Percentiles rank a stretch among this genome's conserved stretches.
phyloP scores from a whole-genome alignment of 1,284 basidiomycete genomes.

The Microbotryum violaceum region DNA sequence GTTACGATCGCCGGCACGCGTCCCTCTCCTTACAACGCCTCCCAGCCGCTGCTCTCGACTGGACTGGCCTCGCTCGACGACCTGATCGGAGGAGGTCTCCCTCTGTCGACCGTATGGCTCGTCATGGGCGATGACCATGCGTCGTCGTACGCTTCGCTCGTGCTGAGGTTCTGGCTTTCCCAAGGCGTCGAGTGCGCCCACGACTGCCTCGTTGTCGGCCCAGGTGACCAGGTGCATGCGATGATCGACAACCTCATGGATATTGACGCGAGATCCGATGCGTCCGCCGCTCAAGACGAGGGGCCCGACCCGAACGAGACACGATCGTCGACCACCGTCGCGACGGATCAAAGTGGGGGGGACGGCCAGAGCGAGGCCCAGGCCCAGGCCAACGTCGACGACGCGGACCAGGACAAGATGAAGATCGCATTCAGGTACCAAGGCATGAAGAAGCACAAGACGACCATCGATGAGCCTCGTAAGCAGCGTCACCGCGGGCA shows the following conservation, averaged over 20 bases:
- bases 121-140: conserved; percentile 73
- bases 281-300: conserved; percentile 32
- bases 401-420: conserved; percentile 50
- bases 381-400: conserved; percentile 50
- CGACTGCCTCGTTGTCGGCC: conserved; percentile 53
- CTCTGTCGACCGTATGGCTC: conserved; percentile 65
- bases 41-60: conserved; percentile 54
- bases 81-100: conserved; percentile 85
- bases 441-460: conserved; percentile 81
- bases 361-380: conserved; percentile 47
- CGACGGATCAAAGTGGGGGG: conserved; percentile 41
- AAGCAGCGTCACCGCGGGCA: conserved; percentile 1
- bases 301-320: too few relatives aligned
- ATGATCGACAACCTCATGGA: conserved; percentile 35
- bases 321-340: conserved; percentile 17
- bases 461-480: conserved; percentile 53
- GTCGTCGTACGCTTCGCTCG: conserved; percentile 74
- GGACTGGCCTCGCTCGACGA: conserved; percentile 95
- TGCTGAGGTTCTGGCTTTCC: conserved; percentile 79
- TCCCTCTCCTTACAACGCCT: conserved; percentile 29
- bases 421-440: conserved; percentile 97
- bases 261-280: conserved; percentile 14
- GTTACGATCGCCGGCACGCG: conserved; percentile 28
- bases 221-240: conserved; percentile 11
- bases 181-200: conserved; percentile 74